These are phyloP conservation scores for Yamadazyma sp. DNA, from an alignment of 1,139 yeast genomes.

Conservation along the genomic window DNA sequence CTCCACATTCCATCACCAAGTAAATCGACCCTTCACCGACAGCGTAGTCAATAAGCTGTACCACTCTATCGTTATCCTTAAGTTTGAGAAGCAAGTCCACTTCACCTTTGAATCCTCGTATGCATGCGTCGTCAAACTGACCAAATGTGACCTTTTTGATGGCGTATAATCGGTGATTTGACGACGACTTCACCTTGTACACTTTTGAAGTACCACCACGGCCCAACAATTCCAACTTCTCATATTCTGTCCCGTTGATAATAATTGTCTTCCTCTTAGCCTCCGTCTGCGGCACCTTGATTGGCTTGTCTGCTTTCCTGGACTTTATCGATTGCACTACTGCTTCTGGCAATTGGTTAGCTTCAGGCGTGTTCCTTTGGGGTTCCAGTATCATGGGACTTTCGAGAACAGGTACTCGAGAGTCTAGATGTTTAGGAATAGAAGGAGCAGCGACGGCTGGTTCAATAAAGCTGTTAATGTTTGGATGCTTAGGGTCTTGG, in stretches of 20 bases:
- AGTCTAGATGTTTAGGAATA: no score
- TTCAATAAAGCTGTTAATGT: no score
- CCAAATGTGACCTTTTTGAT: constrained; percentile 80
- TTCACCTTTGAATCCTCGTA: constrained; percentile 85
- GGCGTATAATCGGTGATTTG: constrained; percentile 65
- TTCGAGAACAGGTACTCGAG: no score
- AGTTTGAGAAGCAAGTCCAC: constrained; percentile 70
- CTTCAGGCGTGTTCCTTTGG: no score
- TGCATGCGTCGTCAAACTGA: constrained; percentile 73
- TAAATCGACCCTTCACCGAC: constrained; percentile 63
- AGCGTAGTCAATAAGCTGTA: constrained; percentile 72
- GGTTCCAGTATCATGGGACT: no score
- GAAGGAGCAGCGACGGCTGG: no score
- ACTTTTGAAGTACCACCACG: constrained; percentile 95
- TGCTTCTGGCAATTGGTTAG: constrained; percentile 14
- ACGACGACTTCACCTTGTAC: constrained; percentile 65
- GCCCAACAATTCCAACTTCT: constrained; percentile 77
- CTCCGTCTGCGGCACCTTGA: not conserved
- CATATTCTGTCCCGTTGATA: constrained; percentile 65
- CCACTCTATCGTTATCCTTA: constrained; percentile 69
- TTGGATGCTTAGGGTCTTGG: not conserved
- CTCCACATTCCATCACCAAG: constrained; percentile 95
- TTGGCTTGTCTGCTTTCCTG: constrained; percentile 11
- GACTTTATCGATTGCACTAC: constrained; percentile 15
- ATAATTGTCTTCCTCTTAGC: constrained; percentile 32